Conservation (phyloP, 306 rosid species). For the Urtica urens region DNA sequence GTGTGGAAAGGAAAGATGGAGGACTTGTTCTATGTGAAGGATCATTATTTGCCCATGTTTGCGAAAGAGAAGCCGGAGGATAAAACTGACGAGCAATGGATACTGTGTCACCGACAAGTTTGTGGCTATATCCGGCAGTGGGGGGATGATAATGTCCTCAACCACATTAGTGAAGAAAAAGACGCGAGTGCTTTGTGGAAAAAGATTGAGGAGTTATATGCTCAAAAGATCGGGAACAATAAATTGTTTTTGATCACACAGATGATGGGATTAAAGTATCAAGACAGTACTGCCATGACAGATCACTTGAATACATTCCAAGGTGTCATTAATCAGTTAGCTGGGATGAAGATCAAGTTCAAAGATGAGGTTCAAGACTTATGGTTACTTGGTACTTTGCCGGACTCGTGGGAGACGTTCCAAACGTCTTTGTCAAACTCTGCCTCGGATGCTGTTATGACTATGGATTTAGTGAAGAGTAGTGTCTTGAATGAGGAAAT, state of each 20-base stretch:
- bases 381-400: not conserved
- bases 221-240: not conserved
- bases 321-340: not conserved
- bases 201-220: not conserved
- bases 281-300: not conserved
- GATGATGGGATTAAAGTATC: conserved; percentile 3
- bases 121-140: not conserved
- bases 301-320: conserved; percentile 5
- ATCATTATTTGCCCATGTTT: not conserved
- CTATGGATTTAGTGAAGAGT: not conserved
- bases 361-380: conserved; percentile 2
- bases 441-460: not conserved
- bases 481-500: not conserved
- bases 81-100: not conserved
- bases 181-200: not conserved
- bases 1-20: not conserved
- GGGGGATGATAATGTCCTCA: not conserved
- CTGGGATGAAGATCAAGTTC: not conserved
- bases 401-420: not conserved
- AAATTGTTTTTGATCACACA: not conserved
- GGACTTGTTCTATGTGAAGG: not conserved
- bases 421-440: not conserved
- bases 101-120: not conserved
- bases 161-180: not conserved
- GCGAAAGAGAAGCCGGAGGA: not conserved